Base-by-base conservation (phyloP, 2,329 filamentous ascomycete genomes). In the Curvularia sp. region DNA sequence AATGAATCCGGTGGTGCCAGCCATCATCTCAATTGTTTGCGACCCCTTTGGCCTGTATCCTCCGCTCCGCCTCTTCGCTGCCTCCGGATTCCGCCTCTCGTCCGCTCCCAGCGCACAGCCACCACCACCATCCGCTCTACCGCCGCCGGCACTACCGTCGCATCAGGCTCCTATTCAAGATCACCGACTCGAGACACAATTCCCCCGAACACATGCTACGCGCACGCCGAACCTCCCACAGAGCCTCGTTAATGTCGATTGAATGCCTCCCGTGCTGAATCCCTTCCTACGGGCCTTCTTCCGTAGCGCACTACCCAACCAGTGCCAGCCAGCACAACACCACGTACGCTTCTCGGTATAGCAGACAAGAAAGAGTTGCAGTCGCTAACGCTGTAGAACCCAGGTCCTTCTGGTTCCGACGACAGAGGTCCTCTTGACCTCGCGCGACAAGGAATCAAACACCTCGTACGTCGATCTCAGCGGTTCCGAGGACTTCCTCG, bases 281-380 rank as follows among this genome's bases (percentile, higher is more conserved):
- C 95, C 95, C 79, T 98, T 97, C 82, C 86, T 99, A 80, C 89
- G 91, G 84, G 93, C 94, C 85, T 98, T 99, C 88, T 97, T 97
- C 86, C 93, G 92, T 83, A 98, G 93, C 86, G 88, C 92, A 78
- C 86, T 97, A 76, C 90, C 91, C 70, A 84, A 90, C 73, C 94
- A 98, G 88, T 98, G 95, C 84, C 87, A 89, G 64, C 93, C 95
- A 54, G 86, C 93, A 65, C 90, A 95, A 79, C 92, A 96, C 78
- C 92, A 98, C 83, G 87, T 88, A 82, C 69, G 80, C 59, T 5
- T 27, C 41, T 36, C 13, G 21, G 28, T 38, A 9, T 23, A 21
- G 6, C 10, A 28, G 7, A 42, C 21, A 18, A 23, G 30, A n/a
- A 39, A 41, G 25, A 28, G 3, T 27, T 9, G 13, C 19, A 28